Evolutionary conservation across 768 basidiomycete species (phyloP).

Genomic region (Gymnopilus junonius): DNA sequence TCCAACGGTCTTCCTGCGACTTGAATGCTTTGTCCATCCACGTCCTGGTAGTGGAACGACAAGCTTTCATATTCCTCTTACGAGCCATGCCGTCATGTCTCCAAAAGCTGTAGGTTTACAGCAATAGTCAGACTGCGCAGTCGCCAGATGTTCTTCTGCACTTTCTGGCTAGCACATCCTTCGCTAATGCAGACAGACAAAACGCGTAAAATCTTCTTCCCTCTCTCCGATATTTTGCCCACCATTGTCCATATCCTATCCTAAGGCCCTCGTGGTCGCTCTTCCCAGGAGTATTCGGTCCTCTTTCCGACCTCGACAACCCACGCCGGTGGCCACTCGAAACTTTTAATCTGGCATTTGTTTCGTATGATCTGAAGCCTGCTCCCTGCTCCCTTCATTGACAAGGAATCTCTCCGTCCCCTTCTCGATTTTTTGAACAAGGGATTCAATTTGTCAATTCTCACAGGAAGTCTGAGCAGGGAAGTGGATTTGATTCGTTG

Average conservation of each 20-base stretch:
- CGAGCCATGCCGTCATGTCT: neutral
- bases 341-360: neutral
- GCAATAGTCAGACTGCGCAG: neutral
- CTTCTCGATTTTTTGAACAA: neutral
- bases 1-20: neutral
- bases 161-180: neutral
- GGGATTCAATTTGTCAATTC: neutral
- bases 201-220: neutral
- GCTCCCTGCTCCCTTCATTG: neutral
- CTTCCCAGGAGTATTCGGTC: neutral
- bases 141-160: neutral
- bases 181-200: neutral
- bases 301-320: neutral
- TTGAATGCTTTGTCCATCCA: neutral
- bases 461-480: neutral
- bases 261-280: neutral
- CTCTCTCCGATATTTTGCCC: neutral
- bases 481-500: neutral
- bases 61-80: neutral
- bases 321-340: neutral
- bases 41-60: neutral
- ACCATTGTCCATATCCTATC: neutral
- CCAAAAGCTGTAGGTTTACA: neutral
- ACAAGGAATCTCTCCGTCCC: neutral
- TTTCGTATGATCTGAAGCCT: neutral